phyloP scores from a whole-genome alignment of 371 early-diverging fungal genomes.

The Mycotypha africana region DNA sequence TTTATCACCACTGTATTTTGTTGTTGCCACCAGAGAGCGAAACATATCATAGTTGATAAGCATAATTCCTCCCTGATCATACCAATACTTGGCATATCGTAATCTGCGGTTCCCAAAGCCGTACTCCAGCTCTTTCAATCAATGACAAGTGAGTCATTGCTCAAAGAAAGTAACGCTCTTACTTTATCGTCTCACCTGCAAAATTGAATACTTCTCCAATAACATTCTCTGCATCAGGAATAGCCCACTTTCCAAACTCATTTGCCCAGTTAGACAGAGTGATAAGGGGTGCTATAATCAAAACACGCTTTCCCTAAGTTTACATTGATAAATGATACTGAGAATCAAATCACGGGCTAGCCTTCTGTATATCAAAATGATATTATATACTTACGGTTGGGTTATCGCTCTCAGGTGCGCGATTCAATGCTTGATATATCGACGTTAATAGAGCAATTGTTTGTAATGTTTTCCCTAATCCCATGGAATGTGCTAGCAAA shows the following conservation, averaged over 20 bases:
- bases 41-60: slow-evolving; percentile 62
- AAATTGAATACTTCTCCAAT: slow-evolving; percentile 29
- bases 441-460: slow-evolving; percentile 69
- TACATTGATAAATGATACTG: not conserved
- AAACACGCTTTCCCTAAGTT: slow-evolving; percentile 50
- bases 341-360: not conserved
- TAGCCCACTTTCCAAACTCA: slow-evolving; percentile 70
- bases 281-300: slow-evolving; percentile 78
- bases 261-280: slow-evolving; percentile 72
- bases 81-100: slow-evolving; percentile 46
- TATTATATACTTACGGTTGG: slow-evolving; percentile 23
- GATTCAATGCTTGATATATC: slow-evolving; percentile 41
- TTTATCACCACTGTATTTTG: not conserved
- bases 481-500: slow-evolving; percentile 89
- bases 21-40: slow-evolving; percentile 28
- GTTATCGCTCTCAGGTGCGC: slow-evolving; percentile 24
- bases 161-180: no score
- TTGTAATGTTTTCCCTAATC: slow-evolving; percentile 79
- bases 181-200: no score
- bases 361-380: not conserved
- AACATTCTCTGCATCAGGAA: slow-evolving; percentile 15
- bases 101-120: no score
- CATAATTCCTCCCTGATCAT: slow-evolving; percentile 55
- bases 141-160: no score
- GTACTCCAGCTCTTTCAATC: not conserved